Percentiles rank a stretch among this genome's conserved stretches.
phyloP scores from a whole-genome alignment of 2,329 filamentous ascomycete species.

The Colletotrichum lini region DNA sequence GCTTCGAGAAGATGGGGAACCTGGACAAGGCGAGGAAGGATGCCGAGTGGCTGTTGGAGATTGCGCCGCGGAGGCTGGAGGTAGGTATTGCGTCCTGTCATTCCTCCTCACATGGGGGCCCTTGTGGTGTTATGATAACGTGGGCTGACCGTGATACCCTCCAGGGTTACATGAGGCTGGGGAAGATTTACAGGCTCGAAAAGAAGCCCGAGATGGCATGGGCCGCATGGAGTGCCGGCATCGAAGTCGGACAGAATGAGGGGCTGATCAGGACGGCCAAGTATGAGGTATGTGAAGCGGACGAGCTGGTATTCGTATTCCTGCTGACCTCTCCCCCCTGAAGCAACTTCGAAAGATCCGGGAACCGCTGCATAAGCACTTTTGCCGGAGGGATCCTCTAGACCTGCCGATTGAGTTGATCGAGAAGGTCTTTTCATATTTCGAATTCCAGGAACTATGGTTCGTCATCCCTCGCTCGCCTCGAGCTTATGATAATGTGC shows the following conservation, averaged over 20 bases:
- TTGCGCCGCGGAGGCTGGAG: constrained; percentile 57
- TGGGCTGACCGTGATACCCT: constrained; percentile 21
- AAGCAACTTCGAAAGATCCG: constrained; percentile 54
- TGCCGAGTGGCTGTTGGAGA: constrained; percentile 60
- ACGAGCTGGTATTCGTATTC: background rate
- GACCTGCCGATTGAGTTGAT: constrained; percentile 54
- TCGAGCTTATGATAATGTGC: no score
- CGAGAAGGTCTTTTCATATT: constrained; percentile 52
- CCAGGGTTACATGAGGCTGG: constrained; percentile 60
- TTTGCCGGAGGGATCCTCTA: constrained; percentile 53
- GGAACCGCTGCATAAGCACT: constrained; percentile 53
- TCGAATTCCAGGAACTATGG: constrained; percentile 49
- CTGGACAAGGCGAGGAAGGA: constrained; percentile 56
- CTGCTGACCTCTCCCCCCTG: background rate
- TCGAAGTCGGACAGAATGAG: constrained; percentile 51
- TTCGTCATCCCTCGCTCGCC: background rate
- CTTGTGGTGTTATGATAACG: background rate
- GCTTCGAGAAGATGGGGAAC: constrained; percentile 55
- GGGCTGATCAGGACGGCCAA: constrained; percentile 49
- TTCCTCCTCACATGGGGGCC: background rate
- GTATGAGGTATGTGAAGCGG: constrained; percentile 49
- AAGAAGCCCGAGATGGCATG: constrained; percentile 57
- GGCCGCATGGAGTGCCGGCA: constrained; percentile 57
- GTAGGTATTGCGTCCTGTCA: constrained; percentile 46
- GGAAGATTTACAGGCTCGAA: constrained; percentile 56